phyloP scores from a whole-genome alignment of 1,139 yeast genomes.

The Magnusiomyces tetraspermus region DNA sequence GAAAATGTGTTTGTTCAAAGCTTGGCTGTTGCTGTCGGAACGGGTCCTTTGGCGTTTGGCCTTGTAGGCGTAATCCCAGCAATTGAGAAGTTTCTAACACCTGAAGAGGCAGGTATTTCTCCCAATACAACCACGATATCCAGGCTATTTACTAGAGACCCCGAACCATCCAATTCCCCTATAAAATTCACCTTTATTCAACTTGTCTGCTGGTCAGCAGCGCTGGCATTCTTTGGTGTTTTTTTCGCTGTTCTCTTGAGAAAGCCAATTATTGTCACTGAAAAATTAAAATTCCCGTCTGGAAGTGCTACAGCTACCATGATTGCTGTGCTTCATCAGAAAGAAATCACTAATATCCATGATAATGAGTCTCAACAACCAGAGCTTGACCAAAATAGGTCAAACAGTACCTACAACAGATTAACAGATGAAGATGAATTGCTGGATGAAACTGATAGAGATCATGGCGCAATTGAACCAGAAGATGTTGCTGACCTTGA shows the following conservation, averaged over 20 bases:
- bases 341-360: conserved; percentile 11
- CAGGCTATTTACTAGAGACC: background rate
- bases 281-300: conserved; percentile 84
- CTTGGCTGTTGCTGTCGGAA: conserved; percentile 92
- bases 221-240: conserved; percentile 87
- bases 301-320: conserved; percentile 95
- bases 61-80: conserved; percentile 96
- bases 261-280: conserved; percentile 72
- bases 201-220: conserved; percentile 70
- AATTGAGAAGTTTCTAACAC: conserved; percentile 72
- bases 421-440: background rate
- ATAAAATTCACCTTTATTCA: conserved; percentile 35
- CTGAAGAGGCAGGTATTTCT: conserved; percentile 59
- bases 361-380: background rate
- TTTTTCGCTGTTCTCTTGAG: conserved; percentile 88
- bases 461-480: conserved; percentile 9
- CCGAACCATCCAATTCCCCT: conserved; percentile 27
- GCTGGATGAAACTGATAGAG: background rate
- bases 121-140: conserved; percentile 24
- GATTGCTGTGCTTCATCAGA: conserved; percentile 75
- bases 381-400: background rate
- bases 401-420: background rate
- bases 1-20: conserved; percentile 90
- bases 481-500: conserved; percentile 13
- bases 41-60: conserved; percentile 93